phyloP scores from a whole-genome alignment of 2,329 filamentous ascomycete species.

The Xenoacremonium recifei region DNA sequence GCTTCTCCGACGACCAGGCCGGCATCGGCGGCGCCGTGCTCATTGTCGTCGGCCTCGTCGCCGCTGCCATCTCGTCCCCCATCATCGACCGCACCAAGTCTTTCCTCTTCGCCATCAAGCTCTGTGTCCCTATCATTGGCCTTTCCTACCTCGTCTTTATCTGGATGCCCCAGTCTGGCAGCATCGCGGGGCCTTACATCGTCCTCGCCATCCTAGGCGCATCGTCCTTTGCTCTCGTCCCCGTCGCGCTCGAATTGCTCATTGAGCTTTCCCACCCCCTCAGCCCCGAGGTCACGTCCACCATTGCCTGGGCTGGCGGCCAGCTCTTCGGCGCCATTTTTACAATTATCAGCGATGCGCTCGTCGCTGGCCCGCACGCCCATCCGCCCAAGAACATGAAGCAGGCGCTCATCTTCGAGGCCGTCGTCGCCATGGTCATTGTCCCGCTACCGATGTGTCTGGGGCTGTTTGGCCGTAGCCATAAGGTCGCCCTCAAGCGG shows the following conservation, averaged over 20 bases:
- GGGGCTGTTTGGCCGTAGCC: conserved; percentile 64
- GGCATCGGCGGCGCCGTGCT: conserved; percentile 88
- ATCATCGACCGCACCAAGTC: conserved; percentile 82
- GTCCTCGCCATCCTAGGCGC: conserved; percentile 77
- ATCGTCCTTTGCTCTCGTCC: conserved; percentile 75
- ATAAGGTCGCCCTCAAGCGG: conserved; percentile 50
- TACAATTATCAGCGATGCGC: conserved; percentile 76
- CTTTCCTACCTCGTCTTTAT: conserved; percentile 74
- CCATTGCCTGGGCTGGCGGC: conserved; percentile 81
- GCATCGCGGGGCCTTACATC: conserved; percentile 69
- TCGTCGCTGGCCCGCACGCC: conserved; percentile 55
- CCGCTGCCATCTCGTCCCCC: conserved; percentile 73
- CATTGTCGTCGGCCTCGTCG: conserved; percentile 82
- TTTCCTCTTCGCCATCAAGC: conserved; percentile 71
- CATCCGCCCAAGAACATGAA: conserved; percentile 71
- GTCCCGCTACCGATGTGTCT: conserved; percentile 68
- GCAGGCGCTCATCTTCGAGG: conserved; percentile 74
- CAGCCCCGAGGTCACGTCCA: conserved; percentile 79
- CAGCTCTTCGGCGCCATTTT: conserved; percentile 85
- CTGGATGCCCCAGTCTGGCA: conserved; percentile 66
- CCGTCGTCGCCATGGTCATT: conserved; percentile 63
- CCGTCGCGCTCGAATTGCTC: conserved; percentile 81
- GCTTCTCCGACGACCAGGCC: conserved; percentile 77
- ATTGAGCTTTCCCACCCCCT: conserved; percentile 87
- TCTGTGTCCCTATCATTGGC: conserved; percentile 72